Conservation (phyloP, 2,329 filamentous ascomycete genomes). For the Dactylellina leptospora region DNA sequence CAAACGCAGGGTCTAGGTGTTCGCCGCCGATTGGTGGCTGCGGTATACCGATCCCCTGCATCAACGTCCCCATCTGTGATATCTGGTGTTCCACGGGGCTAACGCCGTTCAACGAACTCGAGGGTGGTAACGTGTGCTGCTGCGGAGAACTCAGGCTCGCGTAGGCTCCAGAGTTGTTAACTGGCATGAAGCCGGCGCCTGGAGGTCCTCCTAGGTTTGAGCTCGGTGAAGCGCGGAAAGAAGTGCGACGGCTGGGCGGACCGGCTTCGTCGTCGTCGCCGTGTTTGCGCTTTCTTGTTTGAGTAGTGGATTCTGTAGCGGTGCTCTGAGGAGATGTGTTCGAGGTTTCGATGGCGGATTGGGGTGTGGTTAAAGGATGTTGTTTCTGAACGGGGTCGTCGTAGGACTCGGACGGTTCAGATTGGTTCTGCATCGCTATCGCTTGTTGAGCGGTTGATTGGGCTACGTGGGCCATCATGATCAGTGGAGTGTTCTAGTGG, state of each 20-base stretch:
- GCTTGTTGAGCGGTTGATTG: conserved; percentile 52
- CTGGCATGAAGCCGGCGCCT: conserved; percentile 48
- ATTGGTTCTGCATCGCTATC: conserved; percentile 49
- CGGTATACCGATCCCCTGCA: conserved; percentile 34
- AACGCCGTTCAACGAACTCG: conserved; percentile 43
- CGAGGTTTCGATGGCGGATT: conserved; percentile 31
- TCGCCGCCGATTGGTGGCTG: conserved; percentile 44
- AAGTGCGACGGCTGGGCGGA: conserved; percentile 43
- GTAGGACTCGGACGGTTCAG: conserved; percentile 40
- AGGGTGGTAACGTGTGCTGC: conserved; percentile 39
- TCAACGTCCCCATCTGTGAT: conserved; percentile 45
- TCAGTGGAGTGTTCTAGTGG: conserved; percentile 4
- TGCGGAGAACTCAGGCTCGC: conserved; percentile 44
- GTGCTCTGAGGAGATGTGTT: conserved; percentile 44
- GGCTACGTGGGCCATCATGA: conserved; percentile 53
- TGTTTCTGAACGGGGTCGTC: conserved; percentile 46
- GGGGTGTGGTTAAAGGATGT: conserved; percentile 34
- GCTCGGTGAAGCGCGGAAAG: conserved; percentile 37
- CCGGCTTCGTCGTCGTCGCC: conserved; percentile 48
- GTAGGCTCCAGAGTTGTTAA: conserved; percentile 47
- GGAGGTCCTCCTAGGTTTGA: conserved; percentile 35
- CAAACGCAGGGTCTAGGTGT: conserved; percentile 54
- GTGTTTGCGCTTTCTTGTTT: conserved; percentile 50
- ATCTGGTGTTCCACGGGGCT: conserved; percentile 43
- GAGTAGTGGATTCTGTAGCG: conserved; percentile 30